Evolutionary conservation across 805 yeast species (phyloP), one percentile per base, ranked within the genome.

Genomic region (Starmerella roubikii): DNA sequence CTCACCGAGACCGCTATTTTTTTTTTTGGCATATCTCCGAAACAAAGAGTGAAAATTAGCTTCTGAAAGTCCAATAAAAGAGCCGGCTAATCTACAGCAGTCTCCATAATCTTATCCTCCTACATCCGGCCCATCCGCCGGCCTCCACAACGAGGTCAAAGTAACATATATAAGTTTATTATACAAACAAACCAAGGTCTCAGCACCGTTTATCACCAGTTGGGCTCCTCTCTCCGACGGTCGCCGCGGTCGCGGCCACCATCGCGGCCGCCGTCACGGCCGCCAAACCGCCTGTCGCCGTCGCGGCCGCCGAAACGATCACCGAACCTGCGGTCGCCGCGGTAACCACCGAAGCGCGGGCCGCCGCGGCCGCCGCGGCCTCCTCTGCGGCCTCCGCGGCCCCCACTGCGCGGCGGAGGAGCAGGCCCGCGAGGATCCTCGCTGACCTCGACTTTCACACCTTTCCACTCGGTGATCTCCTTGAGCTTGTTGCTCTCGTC

Each of bases 401-500:
- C 69, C 49, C 68, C 69, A 40, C 65, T 54, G 11, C 38, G 52
- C 35, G 42, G 50, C 30, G 73, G 53, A 64, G 70, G 60, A 57
- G 57, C 54, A 15, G 59, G 57, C 16, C 58, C 57, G 11, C 52
- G 44, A 30, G 54, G 70, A 54, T 84, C 95, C 63, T 75, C 82
- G 66, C 76, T 83, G 38, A 85, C 80, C 35, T 71, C 59, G 39
- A 85, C 65, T 35, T 67, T 64, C 38, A 72, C 58, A 50, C 85
- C 94, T 57, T 72, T 72, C 67, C 73, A 76, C 45, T 77, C 88
- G 56, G 84, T 85, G 51, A 91, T 65, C 41, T 71, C 71, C 17
- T 91, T 88, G n/a, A 88, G 94, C 54, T 75, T 62, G 10, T 86
- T 76, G 10, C 97, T 85, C 56, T 91, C 98, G 42, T 82, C 94